Percentiles rank a stretch among this genome's conserved stretches.
Evolutionary conservation across 352 stramenopile species (phyloP).

Genomic region (Phytophthora macrochlamydospora): DNA sequence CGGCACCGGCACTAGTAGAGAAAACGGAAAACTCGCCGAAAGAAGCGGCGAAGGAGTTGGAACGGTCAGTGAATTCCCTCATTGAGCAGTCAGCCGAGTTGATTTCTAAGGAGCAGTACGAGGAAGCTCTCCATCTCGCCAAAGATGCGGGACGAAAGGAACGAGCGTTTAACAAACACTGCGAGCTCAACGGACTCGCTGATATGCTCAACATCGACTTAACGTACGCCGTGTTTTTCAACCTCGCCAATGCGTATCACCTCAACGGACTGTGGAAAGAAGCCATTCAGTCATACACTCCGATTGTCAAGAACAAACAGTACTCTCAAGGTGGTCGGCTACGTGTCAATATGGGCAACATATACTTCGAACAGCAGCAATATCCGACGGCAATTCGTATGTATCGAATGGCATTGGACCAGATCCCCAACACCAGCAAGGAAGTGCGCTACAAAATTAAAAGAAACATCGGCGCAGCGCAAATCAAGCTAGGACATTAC

Average conservation of each 20-base stretch:
- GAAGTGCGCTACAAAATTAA: slow-evolving; percentile 96
- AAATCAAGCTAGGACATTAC: slow-evolving; percentile 94
- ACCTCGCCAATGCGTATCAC: slow-evolving; percentile 94
- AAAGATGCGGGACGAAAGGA: slow-evolving; percentile 92
- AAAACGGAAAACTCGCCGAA: slow-evolving; percentile 94
- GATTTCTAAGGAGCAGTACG: slow-evolving; percentile 74
- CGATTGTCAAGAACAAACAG: slow-evolving; percentile 97
- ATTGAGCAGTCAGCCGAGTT: slow-evolving; percentile 91
- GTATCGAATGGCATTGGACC: slow-evolving; percentile 98
- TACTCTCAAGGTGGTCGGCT: slow-evolving; percentile 91
- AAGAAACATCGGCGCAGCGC: slow-evolving; percentile 96
- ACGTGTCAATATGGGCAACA: slow-evolving; percentile 98
- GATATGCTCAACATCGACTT: slow-evolving; percentile 94
- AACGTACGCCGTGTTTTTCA: slow-evolving; percentile 95
- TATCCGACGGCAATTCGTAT: slow-evolving; percentile 95
- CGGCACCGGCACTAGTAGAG: slow-evolving; percentile 83
- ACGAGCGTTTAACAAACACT: slow-evolving; percentile 90
- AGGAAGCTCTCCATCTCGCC: slow-evolving; percentile 87
- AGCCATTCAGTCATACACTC: slow-evolving; percentile 94
- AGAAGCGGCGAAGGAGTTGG: slow-evolving; percentile 91
- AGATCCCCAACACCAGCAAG: slow-evolving; percentile 95
- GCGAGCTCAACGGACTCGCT: slow-evolving; percentile 85
- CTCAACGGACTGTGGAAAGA: slow-evolving; percentile 95
- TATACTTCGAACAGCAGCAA: slow-evolving; percentile 96
- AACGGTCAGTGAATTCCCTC: slow-evolving; percentile 91